These are phyloP conservation scores for Lactarius tabidus DNA, from an alignment of 768 basidiomycete genomes.

Conservation along the genomic window DNA sequence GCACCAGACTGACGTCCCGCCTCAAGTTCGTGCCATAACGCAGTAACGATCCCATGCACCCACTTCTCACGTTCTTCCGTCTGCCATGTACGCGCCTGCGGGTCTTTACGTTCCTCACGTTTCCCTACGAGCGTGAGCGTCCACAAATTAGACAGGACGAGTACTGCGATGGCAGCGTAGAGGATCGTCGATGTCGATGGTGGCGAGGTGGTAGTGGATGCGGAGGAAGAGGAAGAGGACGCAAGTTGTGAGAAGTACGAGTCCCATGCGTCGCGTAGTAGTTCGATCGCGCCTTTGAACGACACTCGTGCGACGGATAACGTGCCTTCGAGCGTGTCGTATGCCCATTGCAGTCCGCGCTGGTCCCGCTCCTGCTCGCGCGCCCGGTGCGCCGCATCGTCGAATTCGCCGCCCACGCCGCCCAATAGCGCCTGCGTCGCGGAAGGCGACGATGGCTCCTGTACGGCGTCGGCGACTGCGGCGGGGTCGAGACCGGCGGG, in stretches of 20 bases:
- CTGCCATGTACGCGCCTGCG: slow-evolving; percentile 41
- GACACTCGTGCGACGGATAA: slow-evolving; percentile 66
- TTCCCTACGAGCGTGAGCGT: slow-evolving; percentile 48
- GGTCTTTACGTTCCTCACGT: slow-evolving; percentile 48
- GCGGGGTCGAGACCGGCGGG: slow-evolving; percentile 71
- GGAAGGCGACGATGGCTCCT: slow-evolving; percentile 31
- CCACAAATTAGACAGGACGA: slow-evolving; percentile 80
- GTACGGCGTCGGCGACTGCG: slow-evolving; percentile 46
- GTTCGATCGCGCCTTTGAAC: slow-evolving; percentile 67
- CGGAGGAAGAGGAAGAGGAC: background rate
- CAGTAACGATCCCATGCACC: slow-evolving; percentile 67
- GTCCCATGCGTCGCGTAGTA: slow-evolving; percentile 76
- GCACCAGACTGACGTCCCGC: slow-evolving; percentile 37
- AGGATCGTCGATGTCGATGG: slow-evolving; percentile 61
- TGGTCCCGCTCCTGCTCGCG: slow-evolving; percentile 66
- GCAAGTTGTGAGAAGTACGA: slow-evolving; percentile 35
- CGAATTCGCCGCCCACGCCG: slow-evolving; percentile 28
- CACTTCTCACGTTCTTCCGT: slow-evolving; percentile 69
- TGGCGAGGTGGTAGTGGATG: background rate
- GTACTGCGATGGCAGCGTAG: slow-evolving; percentile 63
- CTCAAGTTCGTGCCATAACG: slow-evolving; percentile 68
- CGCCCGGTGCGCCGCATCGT: slow-evolving; percentile 42
- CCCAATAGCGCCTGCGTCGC: slow-evolving; percentile 19
- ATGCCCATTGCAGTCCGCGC: slow-evolving; percentile 82
- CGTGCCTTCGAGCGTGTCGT: slow-evolving; percentile 80